phyloP scores from a whole-genome alignment of 192 early-diverging fungal species.

The Coemansia sp. region DNA sequence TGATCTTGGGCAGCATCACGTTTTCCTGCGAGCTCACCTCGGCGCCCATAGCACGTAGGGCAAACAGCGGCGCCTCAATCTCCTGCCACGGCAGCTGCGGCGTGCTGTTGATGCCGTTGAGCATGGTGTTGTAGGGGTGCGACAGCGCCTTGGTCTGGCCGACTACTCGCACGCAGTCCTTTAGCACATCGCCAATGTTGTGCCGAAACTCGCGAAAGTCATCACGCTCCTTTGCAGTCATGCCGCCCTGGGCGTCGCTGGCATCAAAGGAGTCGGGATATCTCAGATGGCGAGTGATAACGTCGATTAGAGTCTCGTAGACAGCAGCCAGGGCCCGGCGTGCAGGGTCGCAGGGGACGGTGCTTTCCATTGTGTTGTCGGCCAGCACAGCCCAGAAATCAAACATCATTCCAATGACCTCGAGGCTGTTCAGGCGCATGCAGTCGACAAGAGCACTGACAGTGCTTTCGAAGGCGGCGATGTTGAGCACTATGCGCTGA shows the following conservation, averaged over 20 bases:
- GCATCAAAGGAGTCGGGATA: constrained; percentile 62
- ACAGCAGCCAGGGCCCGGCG: constrained; percentile 60
- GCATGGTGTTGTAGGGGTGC: constrained; percentile 62
- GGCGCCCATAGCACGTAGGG: constrained; percentile 90
- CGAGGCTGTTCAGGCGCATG: constrained; percentile 73
- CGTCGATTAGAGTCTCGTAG: constrained; percentile 73
- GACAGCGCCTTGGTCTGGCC: constrained; percentile 73
- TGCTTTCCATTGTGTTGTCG: constrained; percentile 56
- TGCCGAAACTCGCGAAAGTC: constrained; percentile 97
- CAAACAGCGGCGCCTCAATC: constrained; percentile 93
- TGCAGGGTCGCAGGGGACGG: constrained; percentile 51
- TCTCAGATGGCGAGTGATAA: constrained; percentile 82
- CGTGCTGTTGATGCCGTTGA: constrained; percentile 34
- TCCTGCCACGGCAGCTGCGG: constrained; percentile 75
- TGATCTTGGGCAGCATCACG: constrained; percentile 82
- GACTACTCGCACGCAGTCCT: constrained; percentile 85
- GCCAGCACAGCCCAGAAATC: constrained; percentile 85
- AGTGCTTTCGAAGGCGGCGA: constrained; percentile 68
- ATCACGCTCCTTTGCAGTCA: constrained; percentile 88
- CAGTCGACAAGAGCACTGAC: constrained; percentile 82
- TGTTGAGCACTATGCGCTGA: constrained; percentile 65
- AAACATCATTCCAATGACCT: constrained; percentile 88
- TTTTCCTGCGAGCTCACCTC: constrained; percentile 71
- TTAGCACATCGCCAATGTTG: constrained; percentile 93
- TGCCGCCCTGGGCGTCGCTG: constrained; percentile 55